phyloP scores from a whole-genome alignment of 306 rosid genomes.

The Quercus mongolica region DNA sequence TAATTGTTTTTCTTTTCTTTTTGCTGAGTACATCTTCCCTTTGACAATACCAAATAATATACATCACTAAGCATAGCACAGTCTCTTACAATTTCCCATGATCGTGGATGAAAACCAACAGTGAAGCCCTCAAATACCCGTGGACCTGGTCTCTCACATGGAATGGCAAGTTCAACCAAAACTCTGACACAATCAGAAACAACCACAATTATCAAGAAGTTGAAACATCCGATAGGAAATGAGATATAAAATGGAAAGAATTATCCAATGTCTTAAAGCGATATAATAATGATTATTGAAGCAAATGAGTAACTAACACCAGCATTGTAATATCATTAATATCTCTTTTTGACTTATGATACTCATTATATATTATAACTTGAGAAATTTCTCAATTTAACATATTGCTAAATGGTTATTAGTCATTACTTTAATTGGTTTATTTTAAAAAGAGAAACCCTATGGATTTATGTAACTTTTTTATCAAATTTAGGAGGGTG shows the following conservation, averaged over 20 bases:
- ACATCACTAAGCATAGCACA: slow-evolving; percentile 15
- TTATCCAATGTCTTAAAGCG: slow-evolving; percentile 5
- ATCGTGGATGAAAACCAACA: slow-evolving; percentile 92
- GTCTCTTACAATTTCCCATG: slow-evolving; percentile 92
- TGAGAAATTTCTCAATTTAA: background rate
- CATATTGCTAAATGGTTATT: background rate
- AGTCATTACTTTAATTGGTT: background rate
- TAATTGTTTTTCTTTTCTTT: slow-evolving; percentile 6
- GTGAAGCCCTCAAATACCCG: slow-evolving; percentile 83
- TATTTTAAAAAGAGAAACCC: background rate
- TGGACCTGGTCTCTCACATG: slow-evolving; percentile 76
- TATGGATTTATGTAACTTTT: background rate
- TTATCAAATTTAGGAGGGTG: background rate
- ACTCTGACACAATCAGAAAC: slow-evolving; percentile 57
- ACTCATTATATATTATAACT: background rate
- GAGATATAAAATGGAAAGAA: slow-evolving; percentile 13
- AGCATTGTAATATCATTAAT: background rate
- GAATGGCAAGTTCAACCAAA: slow-evolving; percentile 69
- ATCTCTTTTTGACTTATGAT: background rate
- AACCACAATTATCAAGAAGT: slow-evolving; percentile 10
- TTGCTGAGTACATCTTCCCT: slow-evolving; percentile 4
- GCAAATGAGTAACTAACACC: slow-evolving; percentile 13
- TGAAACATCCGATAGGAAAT: slow-evolving; percentile 14
- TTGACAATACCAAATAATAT: slow-evolving; percentile 8
- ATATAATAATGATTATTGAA: background rate